Evolutionary conservation across 495 filamentous ascomycete species (phyloP).

Genomic region (Margaritispora aquatica): DNA sequence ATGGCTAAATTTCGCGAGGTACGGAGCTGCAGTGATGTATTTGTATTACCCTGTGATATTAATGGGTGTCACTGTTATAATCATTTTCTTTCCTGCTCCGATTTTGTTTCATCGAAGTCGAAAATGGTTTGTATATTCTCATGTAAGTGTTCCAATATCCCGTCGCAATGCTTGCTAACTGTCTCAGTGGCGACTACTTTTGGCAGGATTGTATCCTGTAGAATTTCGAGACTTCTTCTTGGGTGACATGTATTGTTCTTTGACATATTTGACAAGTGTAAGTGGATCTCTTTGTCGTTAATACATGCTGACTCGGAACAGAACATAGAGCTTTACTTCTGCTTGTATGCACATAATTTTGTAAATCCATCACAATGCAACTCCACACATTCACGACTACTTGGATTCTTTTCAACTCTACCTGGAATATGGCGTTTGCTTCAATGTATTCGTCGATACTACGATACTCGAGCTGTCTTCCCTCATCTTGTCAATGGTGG

Average conservation of each 20-base stretch:
- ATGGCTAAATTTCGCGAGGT: conserved; percentile 76
- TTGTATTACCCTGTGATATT: conserved; percentile 83
- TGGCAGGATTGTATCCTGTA: conserved; percentile 86
- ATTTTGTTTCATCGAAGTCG: conserved; percentile 70
- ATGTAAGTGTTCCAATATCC: conserved; percentile 46
- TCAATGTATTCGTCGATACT: conserved; percentile 86
- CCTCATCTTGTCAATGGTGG: conserved; percentile 89
- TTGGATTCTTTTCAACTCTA: conserved; percentile 81
- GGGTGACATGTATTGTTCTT: conserved; percentile 94
- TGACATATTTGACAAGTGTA: conserved; percentile 84
- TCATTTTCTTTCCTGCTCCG: conserved; percentile 69
- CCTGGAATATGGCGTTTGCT: conserved; percentile 84
- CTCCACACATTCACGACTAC: conserved; percentile 71
- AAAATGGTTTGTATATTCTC: conserved; percentile 75
- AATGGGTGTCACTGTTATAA: conserved; percentile 52
- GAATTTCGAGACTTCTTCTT: conserved; percentile 97
- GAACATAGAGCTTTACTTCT: conserved; percentile 94
- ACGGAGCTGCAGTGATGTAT: conserved; percentile 61
- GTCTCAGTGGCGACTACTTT: conserved; percentile 67
- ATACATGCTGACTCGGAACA: conserved; percentile 21
- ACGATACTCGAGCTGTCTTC: conserved; percentile 79
- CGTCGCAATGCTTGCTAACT: background rate
- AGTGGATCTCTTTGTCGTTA: conserved; percentile 29
- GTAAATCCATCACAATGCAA: conserved; percentile 68
- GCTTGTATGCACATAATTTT: conserved; percentile 79